Percentiles rank a stretch among this genome's conserved stretches.
Conservation (phyloP, 2,329 filamentous ascomycete species). For the Lomentospora prolificans region DNA sequence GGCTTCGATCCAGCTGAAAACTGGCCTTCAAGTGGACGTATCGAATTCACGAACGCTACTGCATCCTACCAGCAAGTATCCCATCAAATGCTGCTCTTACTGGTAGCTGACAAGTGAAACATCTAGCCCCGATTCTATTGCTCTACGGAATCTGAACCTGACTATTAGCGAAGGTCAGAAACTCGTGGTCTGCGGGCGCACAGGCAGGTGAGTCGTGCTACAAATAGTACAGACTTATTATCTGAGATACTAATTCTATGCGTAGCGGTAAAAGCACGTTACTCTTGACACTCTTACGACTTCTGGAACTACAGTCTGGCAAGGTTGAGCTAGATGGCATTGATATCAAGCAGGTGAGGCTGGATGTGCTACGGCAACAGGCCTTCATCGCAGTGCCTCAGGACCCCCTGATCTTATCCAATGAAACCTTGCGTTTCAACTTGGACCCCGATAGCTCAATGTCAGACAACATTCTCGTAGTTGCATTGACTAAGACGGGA, state of each 20-base stretch:
- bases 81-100: neutral
- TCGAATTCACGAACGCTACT: conserved; percentile 18
- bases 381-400: conserved; percentile 37
- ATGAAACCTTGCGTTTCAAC: conserved; percentile 35
- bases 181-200: conserved; percentile 40
- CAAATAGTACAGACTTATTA: conserved; percentile 9
- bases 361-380: conserved; percentile 29
- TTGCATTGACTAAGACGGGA: neutral
- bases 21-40: conserved; percentile 19
- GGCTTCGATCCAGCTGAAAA: conserved; percentile 7
- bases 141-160: conserved; percentile 14
- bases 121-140: conserved; percentile 6
- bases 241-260: neutral
- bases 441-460: conserved; percentile 27
- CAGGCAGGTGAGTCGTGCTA: conserved; percentile 21
- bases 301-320: conserved; percentile 30
- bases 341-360: conserved; percentile 29
- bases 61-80: conserved; percentile 17
- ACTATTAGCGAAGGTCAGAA: conserved; percentile 28
- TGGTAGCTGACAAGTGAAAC: neutral
- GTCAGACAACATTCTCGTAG: neutral
- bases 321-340: conserved; percentile 32
- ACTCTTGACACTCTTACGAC: conserved; percentile 34
- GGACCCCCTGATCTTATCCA: conserved; percentile 33
- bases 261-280: conserved; percentile 40